Evolutionary conservation across 1,284 basidiomycete species (phyloP), one percentile per base, ranked within the genome.

Genomic region (Fistulinella staudtii): DNA sequence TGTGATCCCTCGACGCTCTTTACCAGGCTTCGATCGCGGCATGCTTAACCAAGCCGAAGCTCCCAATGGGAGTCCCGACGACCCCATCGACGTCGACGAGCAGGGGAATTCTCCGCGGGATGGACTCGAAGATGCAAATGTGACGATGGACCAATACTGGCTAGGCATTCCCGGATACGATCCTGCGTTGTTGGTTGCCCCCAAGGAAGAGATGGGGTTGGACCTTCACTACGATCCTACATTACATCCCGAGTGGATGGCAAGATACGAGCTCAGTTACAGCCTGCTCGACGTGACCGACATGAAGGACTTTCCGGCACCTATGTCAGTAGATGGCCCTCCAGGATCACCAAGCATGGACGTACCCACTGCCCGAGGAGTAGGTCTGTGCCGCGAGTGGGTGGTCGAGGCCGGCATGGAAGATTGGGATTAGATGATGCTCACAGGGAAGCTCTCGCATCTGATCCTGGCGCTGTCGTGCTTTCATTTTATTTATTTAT

Each of bases 381-480:
- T 39, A 13, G 57, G 52, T 34, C 43, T 63, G 9, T 60, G 58
- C 18, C 52, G 56, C 5, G 54, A 60, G n/a, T 61, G 57, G 57
- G 57, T 59, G 58, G 36, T 43, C 27, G 54, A 63, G n/a, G 27
- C 37, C 5, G 43, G 54, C 4, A 14, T 48, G 24, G 57, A 58
- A 7, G 55, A 50, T 2, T 60, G 56, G 56, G 30, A 49, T 3
- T 3, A 34, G n/a, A n/a, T n/a, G n/a, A n/a, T n/a, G n/a, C n/a
- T n/a, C n/a, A n/a, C n/a, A n/a, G n/a, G n/a, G n/a, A n/a, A n/a
- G n/a, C n/a, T n/a, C n/a, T n/a, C n/a, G n/a, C n/a, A n/a, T n/a
- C n/a, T n/a, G n/a, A n/a, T n/a, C n/a, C n/a, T n/a, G n/a, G n/a
- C n/a, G n/a, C n/a, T n/a, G n/a, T n/a, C n/a, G n/a, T n/a, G n/a